A percentile compares a stretch with the other conserved stretches of the same genome.
phyloP scores from a whole-genome alignment of 495 filamentous ascomycete genomes.

The Penicillium fimorum region DNA sequence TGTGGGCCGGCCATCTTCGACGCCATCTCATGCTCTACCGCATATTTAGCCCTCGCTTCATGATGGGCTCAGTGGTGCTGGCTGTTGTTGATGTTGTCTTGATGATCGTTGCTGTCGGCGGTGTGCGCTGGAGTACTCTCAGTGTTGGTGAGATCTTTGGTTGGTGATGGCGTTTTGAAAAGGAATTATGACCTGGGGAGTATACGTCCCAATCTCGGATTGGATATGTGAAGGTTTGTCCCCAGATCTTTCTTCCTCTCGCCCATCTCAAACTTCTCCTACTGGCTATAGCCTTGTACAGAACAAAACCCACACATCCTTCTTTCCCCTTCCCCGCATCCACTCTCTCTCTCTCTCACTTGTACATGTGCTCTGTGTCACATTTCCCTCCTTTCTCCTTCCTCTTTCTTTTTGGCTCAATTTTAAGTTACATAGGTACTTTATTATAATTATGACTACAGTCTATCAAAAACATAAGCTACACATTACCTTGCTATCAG shows the following conservation, averaged over 20 bases:
- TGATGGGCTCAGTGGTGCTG: conserved; percentile 73
- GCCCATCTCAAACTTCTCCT: not conserved
- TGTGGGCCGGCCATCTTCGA: conserved; percentile 82
- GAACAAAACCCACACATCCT: not conserved
- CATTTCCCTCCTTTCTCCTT: not conserved
- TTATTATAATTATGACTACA: not conserved
- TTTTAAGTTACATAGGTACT: not conserved
- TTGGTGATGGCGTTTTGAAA: conserved; percentile 42
- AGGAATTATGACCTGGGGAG: not conserved
- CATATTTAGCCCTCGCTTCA: conserved; percentile 89
- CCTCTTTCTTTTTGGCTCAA: not conserved
- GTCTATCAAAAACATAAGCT: not conserved
- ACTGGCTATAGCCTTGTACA: not conserved
- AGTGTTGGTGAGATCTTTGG: conserved; percentile 91
- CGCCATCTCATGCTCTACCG: conserved; percentile 96
- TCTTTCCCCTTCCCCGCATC: not conserved
- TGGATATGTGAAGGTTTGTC: not conserved
- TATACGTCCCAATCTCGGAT: not conserved
- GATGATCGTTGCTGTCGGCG: conserved; percentile 64
- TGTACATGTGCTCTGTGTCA: conserved; percentile 1
- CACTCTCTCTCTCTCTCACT: not conserved
- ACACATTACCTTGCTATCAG: not conserved
- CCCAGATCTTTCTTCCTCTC: not conserved
- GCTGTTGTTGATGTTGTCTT: conserved; percentile 74
- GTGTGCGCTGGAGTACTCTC: conserved; percentile 66